Conservation (phyloP, 2,329 filamentous ascomycete species). For the Polytolypa hystricis region DNA sequence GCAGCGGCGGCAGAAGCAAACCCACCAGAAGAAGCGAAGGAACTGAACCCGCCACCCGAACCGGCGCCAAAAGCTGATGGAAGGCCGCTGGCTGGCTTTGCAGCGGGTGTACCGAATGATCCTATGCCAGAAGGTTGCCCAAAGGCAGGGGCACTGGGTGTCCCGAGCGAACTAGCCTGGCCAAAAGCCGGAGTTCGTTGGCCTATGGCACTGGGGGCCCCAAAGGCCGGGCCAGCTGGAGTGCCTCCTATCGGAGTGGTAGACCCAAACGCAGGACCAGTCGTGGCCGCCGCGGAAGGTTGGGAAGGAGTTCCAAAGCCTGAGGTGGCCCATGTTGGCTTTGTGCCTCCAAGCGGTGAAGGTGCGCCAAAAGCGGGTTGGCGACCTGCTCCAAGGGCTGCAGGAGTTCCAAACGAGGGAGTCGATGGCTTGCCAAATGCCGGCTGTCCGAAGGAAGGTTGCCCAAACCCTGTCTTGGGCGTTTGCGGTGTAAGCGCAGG, state of each 20-base stretch:
- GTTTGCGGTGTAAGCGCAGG: slow-evolving; percentile 13
- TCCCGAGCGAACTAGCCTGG: slow-evolving; percentile 15
- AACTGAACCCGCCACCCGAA: slow-evolving; percentile 4
- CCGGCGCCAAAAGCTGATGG: slow-evolving; percentile 4
- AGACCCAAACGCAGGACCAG: slow-evolving; percentile 24
- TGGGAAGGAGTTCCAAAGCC: slow-evolving; percentile 13
- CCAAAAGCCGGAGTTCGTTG: slow-evolving; percentile 22
- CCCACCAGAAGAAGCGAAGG: slow-evolving; percentile 2
- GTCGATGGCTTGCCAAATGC: slow-evolving; percentile 2
- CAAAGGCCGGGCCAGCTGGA: slow-evolving; percentile 21
- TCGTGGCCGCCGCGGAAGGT: slow-evolving; percentile 9
- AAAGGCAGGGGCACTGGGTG: slow-evolving; percentile 8
- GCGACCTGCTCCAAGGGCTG: slow-evolving; percentile 6
- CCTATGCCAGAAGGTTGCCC: slow-evolving; percentile 7
- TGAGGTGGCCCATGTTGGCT: slow-evolving; percentile 14
- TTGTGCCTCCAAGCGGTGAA: slow-evolving; percentile 16
- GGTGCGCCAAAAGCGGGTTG: slow-evolving; percentile 16
- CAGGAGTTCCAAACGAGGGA: slow-evolving; percentile 13
- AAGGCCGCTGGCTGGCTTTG: slow-evolving; percentile 13
- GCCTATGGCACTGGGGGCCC: slow-evolving; percentile 24
- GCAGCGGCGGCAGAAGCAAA: slow-evolving; percentile 3
- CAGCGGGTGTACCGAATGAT: slow-evolving; percentile 17
- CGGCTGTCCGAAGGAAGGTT: slow-evolving; percentile 13
- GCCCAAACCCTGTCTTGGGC: slow-evolving; percentile 12
- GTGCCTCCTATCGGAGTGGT: slow-evolving; percentile 17